A percentile compares a stretch with the other conserved stretches of the same genome.
Evolutionary conservation across 768 basidiomycete species (phyloP).

Genomic region (Butyriboletus loyo): DNA sequence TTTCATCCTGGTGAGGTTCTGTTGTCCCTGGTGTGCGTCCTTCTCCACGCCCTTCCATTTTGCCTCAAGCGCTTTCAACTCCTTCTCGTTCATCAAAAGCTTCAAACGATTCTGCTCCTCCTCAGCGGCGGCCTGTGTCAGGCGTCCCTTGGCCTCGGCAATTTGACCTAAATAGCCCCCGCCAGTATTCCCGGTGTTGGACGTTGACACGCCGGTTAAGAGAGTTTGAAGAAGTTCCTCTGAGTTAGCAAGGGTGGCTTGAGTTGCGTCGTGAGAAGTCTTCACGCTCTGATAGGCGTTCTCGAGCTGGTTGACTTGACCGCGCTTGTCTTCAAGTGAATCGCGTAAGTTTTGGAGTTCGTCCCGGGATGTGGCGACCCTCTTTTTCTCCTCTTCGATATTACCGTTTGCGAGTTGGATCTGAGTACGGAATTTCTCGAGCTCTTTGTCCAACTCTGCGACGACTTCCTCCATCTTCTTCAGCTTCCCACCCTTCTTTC

Average conservation of each 20-base stretch:
- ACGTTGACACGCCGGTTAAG: conserved; percentile 84
- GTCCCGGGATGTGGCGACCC: conserved; percentile 47
- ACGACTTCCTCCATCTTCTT: conserved; percentile 82
- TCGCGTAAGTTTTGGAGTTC: conserved; percentile 61
- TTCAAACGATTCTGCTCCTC: conserved; percentile 79
- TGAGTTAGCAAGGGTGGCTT: conserved; percentile 60
- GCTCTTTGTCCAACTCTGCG: conserved; percentile 69
- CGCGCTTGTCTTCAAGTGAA: conserved; percentile 56
- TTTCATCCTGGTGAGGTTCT: conserved; percentile 59
- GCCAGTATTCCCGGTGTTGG: conserved; percentile 59
- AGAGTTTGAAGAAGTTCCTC: conserved; percentile 96
- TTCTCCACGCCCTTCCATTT: conserved; percentile 81
- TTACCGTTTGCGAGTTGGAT: conserved; percentile 74
- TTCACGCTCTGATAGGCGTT: conserved; percentile 61
- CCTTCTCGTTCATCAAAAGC: conserved; percentile 73
- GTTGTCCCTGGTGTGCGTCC: conserved; percentile 75
- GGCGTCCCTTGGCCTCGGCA: conserved; percentile 72
- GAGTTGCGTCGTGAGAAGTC: conserved; percentile 59
- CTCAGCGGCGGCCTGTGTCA: conserved; percentile 77
- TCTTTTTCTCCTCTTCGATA: conserved; percentile 75
- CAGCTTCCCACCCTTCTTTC: conserved; percentile 90
- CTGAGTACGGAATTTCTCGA: conserved; percentile 83
- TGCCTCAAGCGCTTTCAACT: conserved; percentile 71
- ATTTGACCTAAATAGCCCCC: conserved; percentile 98
- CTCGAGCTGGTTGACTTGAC: conserved; percentile 54